phyloP scores from a whole-genome alignment of 2,329 filamentous ascomycete genomes.

The Botrytis cinerea region DNA sequence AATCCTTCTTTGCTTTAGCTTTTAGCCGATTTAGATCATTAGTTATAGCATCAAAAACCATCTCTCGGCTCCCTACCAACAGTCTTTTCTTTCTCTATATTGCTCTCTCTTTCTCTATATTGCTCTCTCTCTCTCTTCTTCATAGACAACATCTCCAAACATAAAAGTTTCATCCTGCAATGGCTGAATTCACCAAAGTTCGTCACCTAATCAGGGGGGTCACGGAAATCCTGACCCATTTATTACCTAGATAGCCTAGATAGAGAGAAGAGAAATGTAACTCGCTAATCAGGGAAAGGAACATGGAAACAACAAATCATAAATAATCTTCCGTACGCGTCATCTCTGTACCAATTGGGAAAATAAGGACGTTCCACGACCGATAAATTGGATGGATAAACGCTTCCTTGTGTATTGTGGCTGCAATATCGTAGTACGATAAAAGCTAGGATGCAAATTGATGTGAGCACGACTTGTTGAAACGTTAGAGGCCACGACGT shows the following conservation, averaged over 20 bases:
- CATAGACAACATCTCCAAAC: not conserved
- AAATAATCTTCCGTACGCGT: conserved; percentile 10
- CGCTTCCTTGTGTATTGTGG: not conserved
- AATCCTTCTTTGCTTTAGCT: not conserved
- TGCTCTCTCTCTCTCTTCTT: not conserved
- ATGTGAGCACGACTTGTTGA: not conserved
- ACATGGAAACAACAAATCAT: not conserved
- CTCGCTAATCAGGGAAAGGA: not conserved
- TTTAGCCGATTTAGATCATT: not conserved
- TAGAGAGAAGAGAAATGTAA: not conserved
- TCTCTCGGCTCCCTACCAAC: not conserved
- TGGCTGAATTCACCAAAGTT: not conserved
- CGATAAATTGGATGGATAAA: not conserved
- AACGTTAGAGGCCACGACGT: not conserved
- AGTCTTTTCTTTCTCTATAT: not conserved
- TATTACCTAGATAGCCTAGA: not conserved
- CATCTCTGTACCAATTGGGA: not conserved
- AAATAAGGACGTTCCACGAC: not conserved
- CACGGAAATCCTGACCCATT: not conserved
- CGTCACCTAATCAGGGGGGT: not conserved
- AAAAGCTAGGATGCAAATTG: not conserved
- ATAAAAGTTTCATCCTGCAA: not conserved
- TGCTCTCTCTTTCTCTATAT: not conserved
- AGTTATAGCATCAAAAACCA: not conserved
- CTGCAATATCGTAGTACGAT: not conserved